These are phyloP conservation scores for Groenewaldozyma sp. DNA, from an alignment of 1,139 yeast species.

Conservation along the genomic window DNA sequence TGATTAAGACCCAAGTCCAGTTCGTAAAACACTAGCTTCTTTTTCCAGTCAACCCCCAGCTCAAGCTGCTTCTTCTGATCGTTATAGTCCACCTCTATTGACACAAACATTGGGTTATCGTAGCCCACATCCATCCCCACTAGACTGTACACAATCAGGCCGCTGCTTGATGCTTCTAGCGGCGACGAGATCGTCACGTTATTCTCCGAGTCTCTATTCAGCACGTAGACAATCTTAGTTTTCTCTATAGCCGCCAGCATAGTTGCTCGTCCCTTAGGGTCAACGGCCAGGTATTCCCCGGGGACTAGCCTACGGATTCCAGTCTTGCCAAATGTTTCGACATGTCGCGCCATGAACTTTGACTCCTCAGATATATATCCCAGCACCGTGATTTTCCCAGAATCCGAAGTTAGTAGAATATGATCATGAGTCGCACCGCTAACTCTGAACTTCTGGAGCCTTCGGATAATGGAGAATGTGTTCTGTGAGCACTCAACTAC, in stretches of 20 bases:
- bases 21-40: slow-evolving; percentile 56
- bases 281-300: slow-evolving; percentile 66
- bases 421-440: slow-evolving; percentile 48
- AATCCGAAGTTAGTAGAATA: slow-evolving; percentile 67
- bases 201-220: slow-evolving; percentile 39
- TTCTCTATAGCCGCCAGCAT: slow-evolving; percentile 66
- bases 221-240: slow-evolving; percentile 56
- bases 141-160: slow-evolving; percentile 44
- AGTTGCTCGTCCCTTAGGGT: slow-evolving; percentile 63
- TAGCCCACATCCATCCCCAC: slow-evolving; percentile 64
- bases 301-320: slow-evolving; percentile 72
- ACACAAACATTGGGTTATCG: slow-evolving; percentile 77
- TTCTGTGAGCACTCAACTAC: slow-evolving; percentile 36
- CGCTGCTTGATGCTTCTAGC: slow-evolving; percentile 51
- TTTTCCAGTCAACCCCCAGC: slow-evolving; percentile 18
- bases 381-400: slow-evolving; percentile 61
- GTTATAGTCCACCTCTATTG: slow-evolving; percentile 58
- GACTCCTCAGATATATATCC: slow-evolving; percentile 34
- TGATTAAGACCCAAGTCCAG: slow-evolving; percentile 81
- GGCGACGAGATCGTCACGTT: slow-evolving; percentile 60
- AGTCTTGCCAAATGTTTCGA: slow-evolving; percentile 65
- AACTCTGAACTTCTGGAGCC: slow-evolving; percentile 42
- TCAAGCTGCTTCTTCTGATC: no score
- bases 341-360: slow-evolving; percentile 41
- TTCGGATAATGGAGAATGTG: slow-evolving; percentile 52